Evolutionary conservation across 192 early-diverging fungal genomes (phyloP).

Genomic region (Dissophora globulifera): DNA sequence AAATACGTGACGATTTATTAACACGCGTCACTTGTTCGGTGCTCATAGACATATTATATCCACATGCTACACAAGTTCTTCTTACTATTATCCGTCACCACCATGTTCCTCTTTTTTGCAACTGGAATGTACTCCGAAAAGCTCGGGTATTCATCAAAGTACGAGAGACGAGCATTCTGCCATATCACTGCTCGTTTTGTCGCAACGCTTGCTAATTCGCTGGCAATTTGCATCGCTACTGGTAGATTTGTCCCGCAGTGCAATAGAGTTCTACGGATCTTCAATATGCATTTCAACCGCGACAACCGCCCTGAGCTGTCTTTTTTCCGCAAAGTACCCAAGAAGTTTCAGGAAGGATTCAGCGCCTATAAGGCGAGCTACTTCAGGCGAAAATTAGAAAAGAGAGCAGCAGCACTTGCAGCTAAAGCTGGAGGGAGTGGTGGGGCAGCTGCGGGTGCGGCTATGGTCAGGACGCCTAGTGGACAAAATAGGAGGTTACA

Average conservation of each 20-base stretch:
- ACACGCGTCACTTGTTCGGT: too few relatives aligned
- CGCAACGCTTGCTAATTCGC: too few relatives aligned
- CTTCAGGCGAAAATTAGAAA: constrained; percentile 56
- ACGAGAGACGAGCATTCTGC: constrained; percentile 7
- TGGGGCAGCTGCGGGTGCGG: neutral
- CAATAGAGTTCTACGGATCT: constrained; percentile 64
- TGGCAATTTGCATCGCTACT: neutral
- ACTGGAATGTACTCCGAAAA: constrained; percentile 70
- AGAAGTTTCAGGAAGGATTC: constrained; percentile 66
- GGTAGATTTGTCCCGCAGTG: constrained; percentile 68
- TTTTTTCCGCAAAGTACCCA: constrained; percentile 64
- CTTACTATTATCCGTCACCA: constrained; percentile 46
- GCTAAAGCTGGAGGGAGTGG: constrained; percentile 2
- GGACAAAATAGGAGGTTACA: constrained; percentile 28
- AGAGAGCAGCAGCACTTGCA: constrained; percentile 34
- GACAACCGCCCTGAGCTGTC: constrained; percentile 57
- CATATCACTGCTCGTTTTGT: constrained; percentile 55
- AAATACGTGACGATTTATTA: too few relatives aligned
- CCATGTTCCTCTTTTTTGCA: constrained; percentile 62
- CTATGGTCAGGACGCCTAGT: neutral
- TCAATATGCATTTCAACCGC: constrained; percentile 66
- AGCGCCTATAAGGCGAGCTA: constrained; percentile 60
- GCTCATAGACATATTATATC: constrained; percentile 32
- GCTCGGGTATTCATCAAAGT: constrained; percentile 65
- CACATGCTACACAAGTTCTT: constrained; percentile 53